A percentile compares a stretch with the other conserved stretches of the same genome.
phyloP scores from a whole-genome alignment of 169 alveolate genomes.

The Plasmodium gonderi region DNA sequence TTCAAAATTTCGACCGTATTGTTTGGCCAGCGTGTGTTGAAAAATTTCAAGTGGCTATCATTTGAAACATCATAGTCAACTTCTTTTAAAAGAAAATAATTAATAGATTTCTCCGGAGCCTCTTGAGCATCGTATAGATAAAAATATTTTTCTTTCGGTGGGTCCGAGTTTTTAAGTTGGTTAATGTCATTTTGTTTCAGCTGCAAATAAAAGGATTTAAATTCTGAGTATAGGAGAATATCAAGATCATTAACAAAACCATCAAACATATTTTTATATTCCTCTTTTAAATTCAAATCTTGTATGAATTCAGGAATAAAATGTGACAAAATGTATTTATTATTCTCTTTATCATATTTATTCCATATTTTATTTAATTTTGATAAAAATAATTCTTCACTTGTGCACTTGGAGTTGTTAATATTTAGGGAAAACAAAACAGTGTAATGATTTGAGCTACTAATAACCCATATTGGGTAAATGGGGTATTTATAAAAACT shows the following conservation, averaged over 20 bases:
- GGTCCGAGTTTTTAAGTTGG: constrained; percentile 30
- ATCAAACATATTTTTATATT: constrained; percentile 49
- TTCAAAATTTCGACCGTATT: constrained; percentile 65
- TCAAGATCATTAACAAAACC: constrained; percentile 60
- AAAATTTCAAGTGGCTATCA: constrained; percentile 50
- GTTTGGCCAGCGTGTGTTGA: constrained; percentile 74
- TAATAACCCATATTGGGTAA: constrained; percentile 86
- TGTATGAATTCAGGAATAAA: constrained; percentile 75
- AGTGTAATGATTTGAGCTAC: constrained; percentile 85
- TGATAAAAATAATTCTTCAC: constrained; percentile 47
- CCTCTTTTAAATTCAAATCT: constrained; percentile 74
- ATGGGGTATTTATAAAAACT: constrained; percentile 85
- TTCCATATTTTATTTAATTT: constrained; percentile 75
- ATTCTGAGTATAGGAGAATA: constrained; percentile 59
- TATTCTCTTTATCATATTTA: constrained; percentile 78
- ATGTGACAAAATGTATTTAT: constrained; percentile 77
- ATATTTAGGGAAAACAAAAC: constrained; percentile 78
- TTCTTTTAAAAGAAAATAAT: constrained; percentile 58
- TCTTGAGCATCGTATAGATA: constrained; percentile 73
- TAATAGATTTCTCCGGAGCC: constrained; percentile 43
- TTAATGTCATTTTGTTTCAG: constrained; percentile 63
- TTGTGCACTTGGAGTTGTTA: constrained; percentile 64
- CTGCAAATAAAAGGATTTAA: constrained; percentile 63
- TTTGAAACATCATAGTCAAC: constrained; percentile 67
- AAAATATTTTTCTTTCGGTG: constrained; percentile 74